phyloP scores from a whole-genome alignment of 305 asterid genomes.

The Rubia tinctorum region DNA sequence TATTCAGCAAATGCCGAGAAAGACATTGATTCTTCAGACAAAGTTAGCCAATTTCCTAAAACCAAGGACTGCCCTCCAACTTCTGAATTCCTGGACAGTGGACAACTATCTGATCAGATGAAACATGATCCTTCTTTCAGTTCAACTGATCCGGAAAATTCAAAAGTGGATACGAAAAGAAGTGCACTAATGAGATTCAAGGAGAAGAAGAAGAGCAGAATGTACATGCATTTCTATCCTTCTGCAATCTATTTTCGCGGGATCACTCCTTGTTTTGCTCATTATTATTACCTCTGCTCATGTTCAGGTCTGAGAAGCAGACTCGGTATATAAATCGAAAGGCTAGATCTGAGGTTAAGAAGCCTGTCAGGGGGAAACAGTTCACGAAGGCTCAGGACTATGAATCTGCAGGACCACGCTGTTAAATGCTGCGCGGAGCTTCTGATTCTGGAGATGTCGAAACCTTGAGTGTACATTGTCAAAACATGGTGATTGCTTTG shows the following conservation, averaged over 20 bases:
- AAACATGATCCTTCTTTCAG: slow-evolving; percentile 19
- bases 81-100: slow-evolving; percentile 45
- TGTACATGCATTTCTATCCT: slow-evolving; percentile 29
- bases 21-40: slow-evolving; percentile 13
- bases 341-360: slow-evolving; percentile 37
- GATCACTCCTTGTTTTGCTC: background rate
- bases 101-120: slow-evolving; percentile 21
- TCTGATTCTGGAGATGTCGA: slow-evolving; percentile 21
- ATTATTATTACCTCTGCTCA: background rate
- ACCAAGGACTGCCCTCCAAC: slow-evolving; percentile 3
- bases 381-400: slow-evolving; percentile 23
- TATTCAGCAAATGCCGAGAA: slow-evolving; percentile 22
- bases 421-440: slow-evolving; percentile 26
- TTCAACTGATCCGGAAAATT: slow-evolving; percentile 24
- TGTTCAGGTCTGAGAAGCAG: slow-evolving; percentile 46
- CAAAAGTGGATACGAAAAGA: slow-evolving; percentile 27
- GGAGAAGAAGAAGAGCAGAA: slow-evolving; percentile 43
- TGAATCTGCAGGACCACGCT: slow-evolving; percentile 17
- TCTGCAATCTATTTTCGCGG: background rate
- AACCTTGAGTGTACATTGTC: slow-evolving; percentile 1
- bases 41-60: slow-evolving; percentile 11
- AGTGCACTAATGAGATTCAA: slow-evolving; percentile 31
- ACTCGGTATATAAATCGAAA: slow-evolving; percentile 30
- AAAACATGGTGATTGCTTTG: slow-evolving; percentile 3
- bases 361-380: slow-evolving; percentile 25